Base-by-base conservation (phyloP, 1,284 basidiomycete genomes). In the Tilletia walkeri region DNA sequence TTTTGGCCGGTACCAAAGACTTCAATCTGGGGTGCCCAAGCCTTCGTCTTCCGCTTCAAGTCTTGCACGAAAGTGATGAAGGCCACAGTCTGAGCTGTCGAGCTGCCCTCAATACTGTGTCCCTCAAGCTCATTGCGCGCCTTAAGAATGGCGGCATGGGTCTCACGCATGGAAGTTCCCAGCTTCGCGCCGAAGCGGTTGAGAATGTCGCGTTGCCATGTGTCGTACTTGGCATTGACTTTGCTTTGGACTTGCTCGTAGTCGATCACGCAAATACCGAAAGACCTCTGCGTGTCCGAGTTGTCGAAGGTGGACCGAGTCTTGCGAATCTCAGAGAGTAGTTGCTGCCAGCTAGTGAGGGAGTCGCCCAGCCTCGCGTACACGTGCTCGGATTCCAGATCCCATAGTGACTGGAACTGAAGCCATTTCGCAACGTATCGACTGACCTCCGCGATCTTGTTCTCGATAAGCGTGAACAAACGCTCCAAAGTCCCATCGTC, bases 51-150 rank as follows among this genome's bases (percentile, higher is more conserved):
- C 83, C 92, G 91, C 87, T 98, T 98, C 77, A 99, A 89, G 86
- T 98, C 95, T 85, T 99, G 95, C 0, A 99, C 95, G 83, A 97
- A 97, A 34, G 96, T 99, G 85, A 99, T 98, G 85, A 99, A 97
- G 0, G 93, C 91, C 76, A 99, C 96, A 82, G 96, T 94, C 73
- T 95, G 94, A 50, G 95, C 95, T 82, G 96, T 99, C 69, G 88
- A 88, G 63, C 78, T 76, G 70, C 76, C 74, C 48, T 78, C 78
- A 84, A 94, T 93, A 63, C 91, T 91, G 79, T 92, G 89, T 72
- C 93, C 91, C 85, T 99, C 96, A 67, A 99, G 88, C 76, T 97
- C 94, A 81, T 94, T 91, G 75, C 96, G 88, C 66, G 94, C 92
- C 86, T 97, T 96, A 73, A 92, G 85, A 71, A 99, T 94, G 39